phyloP scores from a whole-genome alignment of 2,329 filamentous ascomycete species.

The Fusarium camptoceras region DNA sequence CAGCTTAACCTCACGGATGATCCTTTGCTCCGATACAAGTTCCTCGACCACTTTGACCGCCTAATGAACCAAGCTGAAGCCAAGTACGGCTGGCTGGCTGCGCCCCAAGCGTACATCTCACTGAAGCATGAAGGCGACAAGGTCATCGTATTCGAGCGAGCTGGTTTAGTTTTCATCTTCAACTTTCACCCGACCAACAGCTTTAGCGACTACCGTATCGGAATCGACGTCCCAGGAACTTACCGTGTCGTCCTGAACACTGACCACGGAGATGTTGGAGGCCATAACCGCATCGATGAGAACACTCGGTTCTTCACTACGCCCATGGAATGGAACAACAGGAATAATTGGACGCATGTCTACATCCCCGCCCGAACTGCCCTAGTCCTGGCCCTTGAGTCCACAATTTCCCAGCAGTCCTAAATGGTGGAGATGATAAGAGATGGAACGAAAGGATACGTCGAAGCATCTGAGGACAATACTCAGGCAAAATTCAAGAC shows the following conservation, averaged over 20 bases:
- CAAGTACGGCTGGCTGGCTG: constrained; percentile 91
- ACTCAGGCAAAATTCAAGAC: neutral
- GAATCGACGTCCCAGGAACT: constrained; percentile 84
- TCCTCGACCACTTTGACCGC: constrained; percentile 92
- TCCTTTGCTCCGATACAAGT: constrained; percentile 84
- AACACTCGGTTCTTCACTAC: constrained; percentile 93
- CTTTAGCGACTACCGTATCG: constrained; percentile 92
- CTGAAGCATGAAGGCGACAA: constrained; percentile 96
- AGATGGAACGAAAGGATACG: neutral
- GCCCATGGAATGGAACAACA: constrained; percentile 87
- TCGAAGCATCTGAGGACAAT: neutral
- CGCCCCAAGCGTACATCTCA: constrained; percentile 88
- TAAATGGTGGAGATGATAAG: constrained; percentile 2
- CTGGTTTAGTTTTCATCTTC: constrained; percentile 90
- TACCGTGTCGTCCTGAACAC: constrained; percentile 89
- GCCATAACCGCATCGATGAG: constrained; percentile 80
- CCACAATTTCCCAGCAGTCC: constrained; percentile 40
- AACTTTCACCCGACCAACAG: constrained; percentile 91
- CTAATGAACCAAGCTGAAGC: constrained; percentile 89
- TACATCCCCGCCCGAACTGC: constrained; percentile 89
- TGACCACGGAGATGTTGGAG: constrained; percentile 82
- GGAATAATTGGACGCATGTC: constrained; percentile 91
- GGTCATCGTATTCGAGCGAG: constrained; percentile 94
- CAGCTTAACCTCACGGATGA: constrained; percentile 96
- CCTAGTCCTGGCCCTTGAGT: constrained; percentile 70